These are phyloP conservation scores for Nigrograna mackinnonii DNA, from an alignment of 2,329 filamentous ascomycete genomes.

Conservation along the genomic window DNA sequence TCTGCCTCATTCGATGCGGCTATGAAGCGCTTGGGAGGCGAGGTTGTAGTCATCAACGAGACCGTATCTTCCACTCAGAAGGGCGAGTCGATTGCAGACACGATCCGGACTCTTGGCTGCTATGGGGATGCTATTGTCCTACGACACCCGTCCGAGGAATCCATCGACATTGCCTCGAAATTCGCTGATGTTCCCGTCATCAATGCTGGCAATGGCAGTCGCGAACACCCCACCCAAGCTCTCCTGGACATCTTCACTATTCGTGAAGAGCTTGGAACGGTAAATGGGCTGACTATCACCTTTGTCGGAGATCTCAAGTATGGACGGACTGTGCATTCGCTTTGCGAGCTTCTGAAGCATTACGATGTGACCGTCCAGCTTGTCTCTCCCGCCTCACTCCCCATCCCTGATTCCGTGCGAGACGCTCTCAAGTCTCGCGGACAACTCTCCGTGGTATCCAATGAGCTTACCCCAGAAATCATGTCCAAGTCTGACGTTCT, in stretches of 20 bases:
- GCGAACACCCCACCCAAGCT: constrained; percentile 96
- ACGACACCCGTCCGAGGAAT: constrained; percentile 83
- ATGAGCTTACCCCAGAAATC: constrained; percentile 83
- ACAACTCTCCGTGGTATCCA: constrained; percentile 76
- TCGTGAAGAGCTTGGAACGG: constrained; percentile 93
- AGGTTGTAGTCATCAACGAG: constrained; percentile 80
- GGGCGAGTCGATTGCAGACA: constrained; percentile 92
- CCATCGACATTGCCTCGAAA: constrained; percentile 80
- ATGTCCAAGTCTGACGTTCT: constrained; percentile 85
- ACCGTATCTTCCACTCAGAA: constrained; percentile 88
- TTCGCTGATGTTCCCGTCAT: constrained; percentile 91
- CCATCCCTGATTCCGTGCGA: constrained; percentile 75
- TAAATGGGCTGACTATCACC: constrained; percentile 93
- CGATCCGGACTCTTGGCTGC: constrained; percentile 88
- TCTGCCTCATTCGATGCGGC: constrained; percentile 96
- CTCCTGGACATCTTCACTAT: constrained; percentile 99
- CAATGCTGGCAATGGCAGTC: constrained; percentile 94
- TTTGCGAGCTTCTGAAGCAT: constrained; percentile 90
- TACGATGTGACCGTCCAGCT: constrained; percentile 95
- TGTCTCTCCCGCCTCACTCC: constrained; percentile 78
- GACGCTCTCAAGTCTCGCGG: constrained; percentile 73
- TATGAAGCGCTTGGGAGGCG: constrained; percentile 95
- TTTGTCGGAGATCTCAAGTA: constrained; percentile 93
- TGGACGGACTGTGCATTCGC: constrained; percentile 91
- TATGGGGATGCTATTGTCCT: constrained; percentile 97